phyloP scores from a whole-genome alignment of 2,329 filamentous ascomycete species.

The Penicillium sp. region DNA sequence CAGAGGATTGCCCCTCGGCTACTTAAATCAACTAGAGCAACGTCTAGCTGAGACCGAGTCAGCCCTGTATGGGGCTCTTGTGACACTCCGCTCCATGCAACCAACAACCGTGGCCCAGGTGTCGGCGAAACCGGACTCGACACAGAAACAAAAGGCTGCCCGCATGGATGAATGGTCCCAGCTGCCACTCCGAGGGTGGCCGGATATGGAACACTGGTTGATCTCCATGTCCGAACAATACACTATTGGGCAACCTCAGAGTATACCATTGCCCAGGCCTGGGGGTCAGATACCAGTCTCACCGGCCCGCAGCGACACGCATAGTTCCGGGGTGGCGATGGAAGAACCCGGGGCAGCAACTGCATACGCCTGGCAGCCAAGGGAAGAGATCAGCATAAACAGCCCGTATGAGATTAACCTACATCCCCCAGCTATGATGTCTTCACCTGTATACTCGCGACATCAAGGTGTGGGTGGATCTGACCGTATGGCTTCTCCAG shows the following conservation, averaged over 20 bases:
- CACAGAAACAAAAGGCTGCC: slow-evolving; percentile 19
- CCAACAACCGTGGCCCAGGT: slow-evolving; percentile 10
- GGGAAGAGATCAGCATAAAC: slow-evolving; percentile 3
- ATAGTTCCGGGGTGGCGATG: not conserved
- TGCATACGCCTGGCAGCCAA: slow-evolving; percentile 10
- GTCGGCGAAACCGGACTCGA: slow-evolving; percentile 10
- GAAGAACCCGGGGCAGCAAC: not conserved
- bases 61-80: slow-evolving; percentile 26
- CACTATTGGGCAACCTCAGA: slow-evolving; percentile 4
- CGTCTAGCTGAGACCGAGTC: slow-evolving; percentile 26
- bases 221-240: slow-evolving; percentile 21
- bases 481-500: slow-evolving; percentile 13
- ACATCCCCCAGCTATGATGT: slow-evolving; percentile 3
- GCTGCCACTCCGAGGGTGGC: slow-evolving; percentile 22
- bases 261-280: not conserved
- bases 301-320: not conserved
- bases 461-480: slow-evolving; percentile 4
- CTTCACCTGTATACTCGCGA: slow-evolving; percentile 13
- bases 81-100: slow-evolving; percentile 16
- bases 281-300: slow-evolving; percentile 5
- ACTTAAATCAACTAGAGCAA: slow-evolving; percentile 28
- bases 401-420: slow-evolving; percentile 12
- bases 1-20: slow-evolving; percentile 28
- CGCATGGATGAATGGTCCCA: slow-evolving; percentile 28
- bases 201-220: slow-evolving; percentile 25